These are phyloP conservation scores for Scytalidium lignicola DNA, from an alignment of 2,329 filamentous ascomycete species.

Conservation along the genomic window DNA sequence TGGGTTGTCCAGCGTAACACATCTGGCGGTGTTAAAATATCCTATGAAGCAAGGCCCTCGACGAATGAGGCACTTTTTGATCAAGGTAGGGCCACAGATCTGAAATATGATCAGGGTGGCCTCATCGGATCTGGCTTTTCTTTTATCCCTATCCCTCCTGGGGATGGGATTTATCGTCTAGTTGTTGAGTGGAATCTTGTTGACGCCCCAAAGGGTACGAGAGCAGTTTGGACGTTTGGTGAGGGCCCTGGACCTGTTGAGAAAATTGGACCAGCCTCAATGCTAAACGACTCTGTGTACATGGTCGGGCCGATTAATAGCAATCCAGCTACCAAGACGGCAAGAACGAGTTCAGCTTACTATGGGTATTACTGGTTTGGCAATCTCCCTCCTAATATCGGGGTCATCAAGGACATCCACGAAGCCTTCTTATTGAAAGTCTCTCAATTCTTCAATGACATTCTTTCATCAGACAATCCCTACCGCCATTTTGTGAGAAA, in stretches of 20 bases:
- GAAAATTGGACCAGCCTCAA: slow-evolving; percentile 9
- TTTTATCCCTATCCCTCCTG: slow-evolving; percentile 7
- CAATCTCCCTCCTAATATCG: slow-evolving; percentile 17
- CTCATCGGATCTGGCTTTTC: slow-evolving; percentile 12
- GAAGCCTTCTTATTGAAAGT: slow-evolving; percentile 15
- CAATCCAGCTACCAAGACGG: neutral
- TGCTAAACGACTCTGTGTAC: slow-evolving; percentile 18
- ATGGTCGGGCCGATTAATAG: slow-evolving; percentile 20
- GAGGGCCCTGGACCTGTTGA: slow-evolving; percentile 16
- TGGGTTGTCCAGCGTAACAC: too few relatives aligned
- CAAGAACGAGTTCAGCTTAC: slow-evolving; percentile 1
- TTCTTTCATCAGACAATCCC: slow-evolving; percentile 6
- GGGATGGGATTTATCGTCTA: slow-evolving; percentile 5
- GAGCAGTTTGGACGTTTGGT: slow-evolving; percentile 21
- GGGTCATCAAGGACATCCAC: slow-evolving; percentile 15
- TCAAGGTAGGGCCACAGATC: too few relatives aligned
- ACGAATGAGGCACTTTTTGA: too few relatives aligned
- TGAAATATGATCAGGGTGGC: slow-evolving; percentile 10
- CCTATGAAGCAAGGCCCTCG: too few relatives aligned
- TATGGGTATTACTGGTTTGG: slow-evolving; percentile 25
- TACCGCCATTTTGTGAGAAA: slow-evolving; percentile 18
- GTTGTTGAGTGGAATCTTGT: slow-evolving; percentile 17
- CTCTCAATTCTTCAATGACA: slow-evolving; percentile 14
- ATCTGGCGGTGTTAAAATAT: too few relatives aligned
- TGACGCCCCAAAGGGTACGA: slow-evolving; percentile 11